Base-by-base conservation (phyloP, 1,284 basidiomycete genomes). In the Laetiporus sulphureus region DNA sequence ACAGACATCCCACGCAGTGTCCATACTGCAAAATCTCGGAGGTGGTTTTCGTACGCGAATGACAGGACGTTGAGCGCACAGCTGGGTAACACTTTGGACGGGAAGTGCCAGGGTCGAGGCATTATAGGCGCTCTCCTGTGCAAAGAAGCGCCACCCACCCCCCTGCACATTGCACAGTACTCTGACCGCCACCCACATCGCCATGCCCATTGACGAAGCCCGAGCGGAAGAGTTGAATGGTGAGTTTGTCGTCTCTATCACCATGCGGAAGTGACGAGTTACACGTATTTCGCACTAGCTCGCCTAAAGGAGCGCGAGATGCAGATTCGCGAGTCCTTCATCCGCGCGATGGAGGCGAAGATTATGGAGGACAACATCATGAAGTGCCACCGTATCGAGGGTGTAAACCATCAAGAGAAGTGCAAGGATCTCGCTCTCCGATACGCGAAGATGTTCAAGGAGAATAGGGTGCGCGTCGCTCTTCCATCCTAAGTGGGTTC, bases 261-360 rank as follows among this genome's bases (percentile, higher is more conserved):
- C n/a, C n/a, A n/a, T n/a, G n/a, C n/a, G n/a, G n/a, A n/a, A n/a
- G n/a, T n/a, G n/a, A n/a, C n/a, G n/a, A n/a, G n/a, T n/a, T n/a
- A n/a, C n/a, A n/a, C n/a, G n/a, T n/a, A 33, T 33, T 7, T 8
- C 18, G 12, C 18, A 30, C 35, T 46, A 86, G 83, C 72, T 20
- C 77, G 73, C 59, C 60, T 84, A 35, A 63, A 74, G 51, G 74
- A 76, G 51, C 84, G 89, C 38, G 91, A 95, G 46, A 71, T 81
- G 36, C 74, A 79, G 64, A 73, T 98, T 57, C 84, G 91, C 46
- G 91, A 96, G 68, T 86, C 87, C 43, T 99, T 95, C 95, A 75
- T 98, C 34, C 85, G 83, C 57, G 83, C 88, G 20, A 96, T 98
- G 92, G 91, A 98, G 66, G 82, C 84, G 19, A 80, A 91, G 38